Evolutionary conservation across 257 asterid genomes (phyloP), one percentile per base, ranked within the genome.

Genomic region (Paulownia fortunei): DNA sequence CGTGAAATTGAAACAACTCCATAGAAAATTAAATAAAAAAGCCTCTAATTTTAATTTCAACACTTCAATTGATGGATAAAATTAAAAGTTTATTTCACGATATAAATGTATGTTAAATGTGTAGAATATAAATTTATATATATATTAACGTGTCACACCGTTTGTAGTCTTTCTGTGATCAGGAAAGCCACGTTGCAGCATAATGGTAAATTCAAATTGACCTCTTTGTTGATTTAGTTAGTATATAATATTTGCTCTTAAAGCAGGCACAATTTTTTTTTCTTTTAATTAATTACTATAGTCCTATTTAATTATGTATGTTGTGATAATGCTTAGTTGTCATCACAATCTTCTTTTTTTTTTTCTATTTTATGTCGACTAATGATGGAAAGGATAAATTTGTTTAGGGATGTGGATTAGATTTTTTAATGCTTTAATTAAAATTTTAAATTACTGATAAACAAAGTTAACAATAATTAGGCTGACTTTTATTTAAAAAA

Each of bases 281-380:
- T 19, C 7, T 41, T 27, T 46, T 9, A 74, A 44, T 26, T 37
- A 55, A 56, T 26, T 44, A 34, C 13, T 49, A 11, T 18, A 3
- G 5, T 62, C 54, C 6, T 61, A 60, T 61, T 27, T 59, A 46
- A 65, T 47, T 47, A 8, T 37, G 21, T 32, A 5, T 66, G 52
- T 8, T 54, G 37, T 12, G 42, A 56, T 27, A 30, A 51, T 67
- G 80, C 49, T 78, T 66, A 62, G 76, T 55, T 70, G 79, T 79
- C 47, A 26, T 62, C 61, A 6, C 30, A 54, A 51, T 16, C 7
- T 21, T 4, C 15, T 34, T 51, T 37, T 0, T 2, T 4, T 21
- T 78, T 42, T 13, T 78, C 30, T 44, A 49, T 69, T 54, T 49
- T 23, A 1, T 65, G 63, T 64, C 62, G 77, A 56, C 64, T 69